Evolutionary conservation across 2,329 filamentous ascomycete genomes (phyloP), one percentile per base, ranked within the genome.

Genomic region (Corinectria fuckeliana): DNA sequence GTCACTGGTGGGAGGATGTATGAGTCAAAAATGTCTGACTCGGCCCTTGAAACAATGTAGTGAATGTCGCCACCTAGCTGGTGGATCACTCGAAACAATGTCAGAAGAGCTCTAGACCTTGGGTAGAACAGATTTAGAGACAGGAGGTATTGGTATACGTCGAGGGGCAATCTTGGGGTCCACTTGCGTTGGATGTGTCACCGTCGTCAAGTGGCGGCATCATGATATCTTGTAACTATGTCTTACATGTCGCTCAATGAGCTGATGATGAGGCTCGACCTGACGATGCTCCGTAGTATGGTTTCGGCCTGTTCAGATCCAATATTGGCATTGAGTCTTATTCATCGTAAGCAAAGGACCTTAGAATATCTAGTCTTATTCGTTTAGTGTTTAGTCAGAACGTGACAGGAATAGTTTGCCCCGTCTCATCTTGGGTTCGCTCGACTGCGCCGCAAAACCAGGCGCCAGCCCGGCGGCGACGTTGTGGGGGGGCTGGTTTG

Each of bases 121-220:
- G 48, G 55, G 55, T 57, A 57, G 48, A 51, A 57, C 39, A 51
- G 36, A 57, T 32, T 56, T 36, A 51, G 55, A 51, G 32, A 51
- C 55, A 45, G 48, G 55, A 50, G 41, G 45, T 25, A 32, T 21
- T 41, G 49, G 48, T 45, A 9, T 45, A 45, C 41, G 28, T 28
- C 2, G 25, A 45, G n/a, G 25, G 18, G 25, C n/a, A 28, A 23
- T 45, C n/a, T 25, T 25, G 23, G 42, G 9, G 25, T 45, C n/a
- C 28, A 28, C 42, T 16, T 36, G 26, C 11, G 20, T 41, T 41
- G 44, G 41, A 30, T 32, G 25, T 41, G 44, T 28, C 18, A n/a
- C 16, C 5, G 28, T 41, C 38, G 53, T 30, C 41, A 44, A 23
- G 21, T 16, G 13, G 16, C 16, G 41, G 21, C 21, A 41, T 23